Evolutionary conservation across 1,139 yeast species (phyloP), one percentile per base, ranked within the genome.

Genomic region (Zygosaccharomyces pseudobailii): DNA sequence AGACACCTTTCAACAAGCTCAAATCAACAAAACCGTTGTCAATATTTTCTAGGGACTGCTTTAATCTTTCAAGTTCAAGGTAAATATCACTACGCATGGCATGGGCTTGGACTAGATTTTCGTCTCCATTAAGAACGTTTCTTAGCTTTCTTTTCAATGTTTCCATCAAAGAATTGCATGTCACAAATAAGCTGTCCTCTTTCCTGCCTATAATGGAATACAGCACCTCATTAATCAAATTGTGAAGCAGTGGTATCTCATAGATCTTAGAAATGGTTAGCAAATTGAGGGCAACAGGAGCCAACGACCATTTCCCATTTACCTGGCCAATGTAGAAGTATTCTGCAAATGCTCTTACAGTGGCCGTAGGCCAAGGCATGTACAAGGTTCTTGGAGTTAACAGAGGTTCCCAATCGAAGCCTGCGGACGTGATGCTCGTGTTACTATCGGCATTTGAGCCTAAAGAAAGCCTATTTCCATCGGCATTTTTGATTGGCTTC

Each of bases 301-400:
- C 71, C 31, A 84, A 66, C 10, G 74, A 66, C 90, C 90, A 84
- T 56, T 78, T 82, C 49, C 82, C 80, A 30, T 87, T 88, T 30
- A 85, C 78, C 64, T 84, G 89, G 1, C 92, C 94, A 6, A 90
- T 84, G 58, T 82, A 84, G 51, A 85, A 71, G 62, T 80, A 85
- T 58, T 85, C 92, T 37, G 84, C 72, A 55, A 84, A 78, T 1
- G 87, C 88, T 48, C 73, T 74, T 8, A 84, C 78, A 0, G 87
- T 76, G 1, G 69, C 62, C 0, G 84, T 79, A 2, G 81, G 66
- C 67, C 82, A 83, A 5, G 94, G 92, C 52, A 85, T 62, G 56
- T 82, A 84, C 28, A 85, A 63, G 20, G 80, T 74, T 50, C 94
- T 71, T 13, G 94, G 92, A 33, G 82, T 73, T 47, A 79, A 69